Conservation (phyloP, 345 rosid genomes). For the Microthlaspi erraticum region DNA sequence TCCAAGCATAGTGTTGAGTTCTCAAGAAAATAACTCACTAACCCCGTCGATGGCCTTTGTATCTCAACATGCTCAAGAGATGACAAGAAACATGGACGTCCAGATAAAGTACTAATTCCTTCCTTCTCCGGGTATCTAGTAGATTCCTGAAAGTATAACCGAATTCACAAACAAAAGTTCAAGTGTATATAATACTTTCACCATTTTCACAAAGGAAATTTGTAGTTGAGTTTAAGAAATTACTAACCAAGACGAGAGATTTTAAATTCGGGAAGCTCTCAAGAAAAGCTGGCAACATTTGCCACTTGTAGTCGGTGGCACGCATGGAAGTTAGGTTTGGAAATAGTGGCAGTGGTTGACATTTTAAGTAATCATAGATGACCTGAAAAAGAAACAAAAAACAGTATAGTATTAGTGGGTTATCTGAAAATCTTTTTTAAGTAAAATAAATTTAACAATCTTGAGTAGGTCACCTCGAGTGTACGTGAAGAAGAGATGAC, state of each 20-base stretch:
- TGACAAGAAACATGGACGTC: background rate
- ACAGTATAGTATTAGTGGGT: background rate
- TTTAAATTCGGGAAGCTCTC: conserved; percentile 31
- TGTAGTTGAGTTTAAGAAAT: background rate
- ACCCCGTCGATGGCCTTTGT: background rate
- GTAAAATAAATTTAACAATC: too few species aligned
- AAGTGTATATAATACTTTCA: background rate
- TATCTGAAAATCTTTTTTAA: too few species aligned
- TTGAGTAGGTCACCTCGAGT: conserved; percentile 14
- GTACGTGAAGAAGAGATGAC: background rate
- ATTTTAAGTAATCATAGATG: conserved; percentile 7
- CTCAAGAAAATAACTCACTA: conserved; percentile 16
- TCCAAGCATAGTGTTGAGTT: conserved; percentile 11
- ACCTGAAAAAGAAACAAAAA: background rate
- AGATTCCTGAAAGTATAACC: conserved; percentile 1
- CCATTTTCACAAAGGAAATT: background rate
- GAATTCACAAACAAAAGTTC: conserved; percentile 2
- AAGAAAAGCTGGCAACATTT: conserved; percentile 28
- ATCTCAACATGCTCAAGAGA: conserved; percentile 5
- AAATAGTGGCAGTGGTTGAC: conserved; percentile 17
- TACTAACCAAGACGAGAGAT: conserved; percentile 19
- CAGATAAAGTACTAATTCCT: background rate
- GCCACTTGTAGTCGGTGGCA: background rate
- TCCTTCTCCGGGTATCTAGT: background rate
- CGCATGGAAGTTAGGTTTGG: conserved; percentile 7